Evolutionary conservation across 495 filamentous ascomycete genomes (phyloP), one percentile per base, ranked within the genome.

Genomic region (Glutinoglossum americanum): DNA sequence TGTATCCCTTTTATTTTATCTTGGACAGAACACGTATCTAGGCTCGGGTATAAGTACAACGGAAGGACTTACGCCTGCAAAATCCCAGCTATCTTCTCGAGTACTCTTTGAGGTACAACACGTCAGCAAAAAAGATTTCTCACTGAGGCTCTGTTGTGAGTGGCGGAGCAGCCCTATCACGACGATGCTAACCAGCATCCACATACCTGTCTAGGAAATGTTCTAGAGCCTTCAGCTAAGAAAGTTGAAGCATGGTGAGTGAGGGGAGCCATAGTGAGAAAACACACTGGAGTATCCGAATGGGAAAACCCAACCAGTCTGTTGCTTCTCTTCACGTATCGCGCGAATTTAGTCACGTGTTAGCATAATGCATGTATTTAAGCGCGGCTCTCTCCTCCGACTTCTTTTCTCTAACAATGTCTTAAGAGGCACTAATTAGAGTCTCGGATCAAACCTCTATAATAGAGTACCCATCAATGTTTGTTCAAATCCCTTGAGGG

Each of bases 401-500:
- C 30, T 6, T 3, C 19, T 56, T 39, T n/a, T 39, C 71, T 74
- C 75, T 72, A 71, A 69, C 72, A 87, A 93, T 84, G 92, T 82
- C 77, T 76, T 72, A 83, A 4, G 17, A 92, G 89, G 82, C 85
- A 81, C 78, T 87, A 87, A 88, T 90, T 98, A 98, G 92, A 98
- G 92, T 98, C 92, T 93, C 92, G 92, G 86, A 82, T 80, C 81
- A 85, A 82, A 87, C 79, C 66, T 71, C 59, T 32, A 13, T 53
- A 27, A 45, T 47, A 64, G 65, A 71, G 67, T 70, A 71, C 33
- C 61, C 65, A 69, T 92, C 88, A 84, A 75, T 96, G 79, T 88
- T 89, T 89, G 80, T 86, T 84, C 86, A 94, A 87, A 80, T 84
- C 84, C 79, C 70, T 70, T 63, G 64, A 70, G 76, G 81, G 77